A percentile compares a stretch with the other conserved stretches of the same genome.
Conservation (phyloP, 2,329 filamentous ascomycete genomes). For the Leptographium flavum region DNA sequence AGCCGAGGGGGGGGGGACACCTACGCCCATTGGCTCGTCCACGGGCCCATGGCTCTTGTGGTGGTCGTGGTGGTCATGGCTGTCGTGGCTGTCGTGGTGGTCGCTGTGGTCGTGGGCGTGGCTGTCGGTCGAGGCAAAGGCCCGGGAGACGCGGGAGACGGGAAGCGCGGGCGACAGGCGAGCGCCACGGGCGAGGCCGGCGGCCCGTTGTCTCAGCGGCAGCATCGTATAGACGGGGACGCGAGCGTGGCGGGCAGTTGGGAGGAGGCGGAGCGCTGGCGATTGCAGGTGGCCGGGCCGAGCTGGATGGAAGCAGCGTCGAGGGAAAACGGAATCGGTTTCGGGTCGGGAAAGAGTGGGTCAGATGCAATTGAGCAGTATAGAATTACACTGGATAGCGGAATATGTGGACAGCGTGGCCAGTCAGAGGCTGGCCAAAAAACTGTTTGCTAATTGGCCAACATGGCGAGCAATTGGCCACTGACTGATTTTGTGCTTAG, state of each 20-base stretch:
- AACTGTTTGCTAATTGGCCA: conserved; percentile 7
- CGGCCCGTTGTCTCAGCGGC: conserved; percentile 21
- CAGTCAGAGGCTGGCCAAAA: conserved; percentile 9
- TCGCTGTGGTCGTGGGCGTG: conserved; percentile 7
- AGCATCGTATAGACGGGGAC: conserved; percentile 17
- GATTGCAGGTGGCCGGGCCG: not conserved
- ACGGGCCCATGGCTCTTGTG: conserved; percentile 26
- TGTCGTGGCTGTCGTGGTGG: conserved; percentile 3
- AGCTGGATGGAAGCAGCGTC: not conserved
- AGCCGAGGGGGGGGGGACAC: conserved; percentile 13
- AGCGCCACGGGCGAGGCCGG: conserved; percentile 22
- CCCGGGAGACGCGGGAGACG: conserved; percentile 23
- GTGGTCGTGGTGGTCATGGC: conserved; percentile 4
- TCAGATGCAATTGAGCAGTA: not conserved
- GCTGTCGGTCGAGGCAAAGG: conserved; percentile 31
- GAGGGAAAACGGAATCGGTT: not conserved
- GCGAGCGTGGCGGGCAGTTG: not conserved
- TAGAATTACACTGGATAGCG: not conserved
- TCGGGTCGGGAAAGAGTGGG: not conserved
- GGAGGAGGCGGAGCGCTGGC: not conserved
- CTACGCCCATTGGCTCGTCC: conserved; percentile 43
- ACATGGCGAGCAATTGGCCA: conserved; percentile 2
- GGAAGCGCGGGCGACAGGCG: conserved; percentile 15
- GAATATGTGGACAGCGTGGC: not conserved
- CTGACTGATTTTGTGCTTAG: too few relatives aligned